phyloP scores from a whole-genome alignment of 192 early-diverging fungal species.

The Umbelopsis isabellina region DNA sequence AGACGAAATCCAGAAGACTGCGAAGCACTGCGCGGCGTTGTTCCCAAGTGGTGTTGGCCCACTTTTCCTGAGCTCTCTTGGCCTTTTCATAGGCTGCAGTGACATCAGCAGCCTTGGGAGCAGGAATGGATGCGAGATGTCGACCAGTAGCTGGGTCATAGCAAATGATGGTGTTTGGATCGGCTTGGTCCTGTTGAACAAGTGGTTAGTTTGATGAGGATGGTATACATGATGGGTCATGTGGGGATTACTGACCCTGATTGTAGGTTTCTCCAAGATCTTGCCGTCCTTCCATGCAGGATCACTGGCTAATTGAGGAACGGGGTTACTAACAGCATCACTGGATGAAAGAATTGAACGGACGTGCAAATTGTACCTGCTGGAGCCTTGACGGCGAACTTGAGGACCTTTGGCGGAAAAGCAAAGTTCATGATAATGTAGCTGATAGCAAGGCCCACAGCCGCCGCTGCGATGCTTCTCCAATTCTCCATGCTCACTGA shows the following conservation, averaged over 20 bases:
- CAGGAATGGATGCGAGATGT: slow-evolving; percentile 63
- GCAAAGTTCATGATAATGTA: neutral
- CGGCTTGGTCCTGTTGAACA: slow-evolving; percentile 42
- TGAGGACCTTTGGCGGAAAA: slow-evolving; percentile 13
- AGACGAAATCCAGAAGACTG: slow-evolving; percentile 70
- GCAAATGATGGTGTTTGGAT: slow-evolving; percentile 68
- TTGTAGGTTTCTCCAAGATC: slow-evolving; percentile 48
- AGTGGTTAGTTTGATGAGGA: neutral
- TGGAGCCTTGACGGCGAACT: slow-evolving; percentile 27
- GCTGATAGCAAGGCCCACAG: slow-evolving; percentile 12
- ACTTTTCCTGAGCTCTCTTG: slow-evolving; percentile 65
- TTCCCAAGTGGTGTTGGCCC: slow-evolving; percentile 72
- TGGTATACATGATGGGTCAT: neutral
- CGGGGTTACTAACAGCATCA: slow-evolving; percentile 13
- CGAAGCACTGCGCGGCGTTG: slow-evolving; percentile 72
- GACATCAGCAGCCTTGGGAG: slow-evolving; percentile 62
- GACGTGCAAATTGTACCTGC: slow-evolving; percentile 20
- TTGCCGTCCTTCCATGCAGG: slow-evolving; percentile 53
- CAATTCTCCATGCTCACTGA: slow-evolving; percentile 11
- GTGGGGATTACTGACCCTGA: slow-evolving; percentile 41
- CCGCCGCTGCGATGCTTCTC: neutral
- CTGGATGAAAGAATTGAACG: neutral
- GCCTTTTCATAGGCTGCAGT: slow-evolving; percentile 57
- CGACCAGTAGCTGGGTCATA: slow-evolving; percentile 87
- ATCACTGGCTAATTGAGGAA: slow-evolving; percentile 37